Evolutionary conservation across 345 rosid species (phyloP), one percentile per base, ranked within the genome.

Genomic region (Arabis hirsuta): DNA sequence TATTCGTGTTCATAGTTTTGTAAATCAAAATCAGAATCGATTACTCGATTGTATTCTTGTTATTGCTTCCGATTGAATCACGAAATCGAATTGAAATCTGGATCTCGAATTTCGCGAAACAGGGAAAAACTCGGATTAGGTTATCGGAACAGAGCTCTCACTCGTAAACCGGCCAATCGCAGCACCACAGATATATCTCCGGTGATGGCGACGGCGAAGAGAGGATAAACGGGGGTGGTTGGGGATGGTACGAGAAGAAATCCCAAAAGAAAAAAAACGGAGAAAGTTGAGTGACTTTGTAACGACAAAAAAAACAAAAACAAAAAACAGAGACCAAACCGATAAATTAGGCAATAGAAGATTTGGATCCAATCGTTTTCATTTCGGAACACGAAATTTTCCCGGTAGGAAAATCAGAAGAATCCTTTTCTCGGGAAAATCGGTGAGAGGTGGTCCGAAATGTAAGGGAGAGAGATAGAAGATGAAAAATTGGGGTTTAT

Each of bases 391-490:
- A n/a, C 45, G 36, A 46, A 38, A 41, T 3, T 4, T 45, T 26
- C 13, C 54, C 19, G 53, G 61, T 38, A 8, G 32, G 3, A 56
- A 55, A 8, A 6, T 16, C 31, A 29, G 32, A 29, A 29, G 32
- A 29, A 29, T 6, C 41, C 20, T 51, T 67, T 39, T 66, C 73
- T 66, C 78, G 47, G 78, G 67, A 41, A 46, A 73, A 39, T 12
- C 27, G 7, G 20, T 16, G 62, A 46, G 71, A 65, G 62, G 62
- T 67, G 7, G 56, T 26, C 74, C 74, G 79, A 75, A 61, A 75
- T 62, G 9, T 6, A 14, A 55, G 22, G 19, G 52, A n/a, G 24
- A 7, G 22, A 14, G 9, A 5, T 2, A 31, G n/a, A 9, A 7
- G 44, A 43, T 45, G 27, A 50, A 14, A 27, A 27, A 54, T 10